Conservation (phyloP, 139 green algal genomes). For the Pleodorina starrii region DNA sequence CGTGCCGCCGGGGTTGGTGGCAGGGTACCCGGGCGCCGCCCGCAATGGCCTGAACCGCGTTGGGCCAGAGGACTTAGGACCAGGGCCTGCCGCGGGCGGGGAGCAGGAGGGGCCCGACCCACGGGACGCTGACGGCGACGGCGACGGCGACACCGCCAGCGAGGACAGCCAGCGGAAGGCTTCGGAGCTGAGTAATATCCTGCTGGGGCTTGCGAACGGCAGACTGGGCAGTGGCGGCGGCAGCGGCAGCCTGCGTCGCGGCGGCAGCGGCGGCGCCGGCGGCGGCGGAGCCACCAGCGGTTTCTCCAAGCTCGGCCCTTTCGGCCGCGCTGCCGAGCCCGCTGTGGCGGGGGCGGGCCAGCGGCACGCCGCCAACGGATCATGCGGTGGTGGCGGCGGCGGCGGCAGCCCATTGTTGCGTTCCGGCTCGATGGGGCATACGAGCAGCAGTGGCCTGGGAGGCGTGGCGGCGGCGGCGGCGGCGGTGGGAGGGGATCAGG, state of each 20-base stretch:
- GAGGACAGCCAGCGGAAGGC: conserved; percentile 47
- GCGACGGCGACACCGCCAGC: conserved; percentile 7
- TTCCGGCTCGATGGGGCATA: background rate
- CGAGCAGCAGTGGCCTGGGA: conserved; percentile 9
- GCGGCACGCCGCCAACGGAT: background rate
- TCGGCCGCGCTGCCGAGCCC: background rate
- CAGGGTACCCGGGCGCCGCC: no score
- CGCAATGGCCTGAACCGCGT: background rate
- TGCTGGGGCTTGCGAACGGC: conserved; percentile 37
- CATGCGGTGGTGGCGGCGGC: background rate
- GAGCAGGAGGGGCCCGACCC: background rate
- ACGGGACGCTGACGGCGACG: background rate
- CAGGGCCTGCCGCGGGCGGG: background rate
- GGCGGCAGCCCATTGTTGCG: background rate
- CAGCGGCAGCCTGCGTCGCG: background rate
- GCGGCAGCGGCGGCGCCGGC: background rate
- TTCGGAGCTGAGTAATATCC: conserved; percentile 28
- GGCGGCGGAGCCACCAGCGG: background rate
- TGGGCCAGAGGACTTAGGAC: background rate
- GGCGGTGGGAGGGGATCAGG: background rate
- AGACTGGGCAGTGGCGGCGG: conserved; percentile 1
- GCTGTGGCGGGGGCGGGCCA: background rate
- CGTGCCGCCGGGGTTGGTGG: no score
- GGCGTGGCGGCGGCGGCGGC: background rate
- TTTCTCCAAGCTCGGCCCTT: conserved; percentile 8